Evolutionary conservation across 257 asterid genomes (phyloP).

Genomic region (Schizonepeta tenuifolia): DNA sequence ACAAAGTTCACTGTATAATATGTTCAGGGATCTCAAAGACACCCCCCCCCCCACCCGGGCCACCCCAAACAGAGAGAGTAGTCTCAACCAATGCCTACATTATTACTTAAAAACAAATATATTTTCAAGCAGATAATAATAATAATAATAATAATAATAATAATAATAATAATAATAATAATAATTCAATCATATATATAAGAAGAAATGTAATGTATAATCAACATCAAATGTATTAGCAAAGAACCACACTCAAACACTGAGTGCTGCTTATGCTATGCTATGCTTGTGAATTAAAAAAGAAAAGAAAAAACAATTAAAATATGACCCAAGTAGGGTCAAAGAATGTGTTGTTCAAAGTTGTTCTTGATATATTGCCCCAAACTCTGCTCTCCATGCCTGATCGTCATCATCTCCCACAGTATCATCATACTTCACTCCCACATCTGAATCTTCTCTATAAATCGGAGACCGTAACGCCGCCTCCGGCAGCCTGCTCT

Average conservation of each 20-base stretch:
- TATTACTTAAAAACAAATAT: neutral
- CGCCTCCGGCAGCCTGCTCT: slow-evolving; percentile 90
- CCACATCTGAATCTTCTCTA: slow-evolving; percentile 58
- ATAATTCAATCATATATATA: neutral
- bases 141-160: no score
- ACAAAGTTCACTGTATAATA: no score
- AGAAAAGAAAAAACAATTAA: no score
- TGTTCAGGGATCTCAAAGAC: no score
- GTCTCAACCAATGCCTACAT: no score
- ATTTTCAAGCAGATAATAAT: neutral
- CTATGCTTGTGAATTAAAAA: neutral
- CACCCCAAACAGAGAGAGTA: no score
- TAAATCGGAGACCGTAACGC: slow-evolving; percentile 61
- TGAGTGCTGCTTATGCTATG: neutral
- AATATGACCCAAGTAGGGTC: slow-evolving; percentile 53
- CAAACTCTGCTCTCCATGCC: slow-evolving; percentile 99
- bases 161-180: no score
- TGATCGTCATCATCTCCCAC: slow-evolving; percentile 84
- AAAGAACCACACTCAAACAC: neutral
- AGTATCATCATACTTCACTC: slow-evolving; percentile 31
- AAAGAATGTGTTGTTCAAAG: slow-evolving; percentile 29
- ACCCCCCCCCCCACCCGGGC: no score
- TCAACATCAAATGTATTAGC: neutral
- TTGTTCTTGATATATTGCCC: slow-evolving; percentile 91
- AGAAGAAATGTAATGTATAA: neutral